phyloP scores from a whole-genome alignment of 2,329 filamentous ascomycete genomes.

The Berkeleyomyces basicola region DNA sequence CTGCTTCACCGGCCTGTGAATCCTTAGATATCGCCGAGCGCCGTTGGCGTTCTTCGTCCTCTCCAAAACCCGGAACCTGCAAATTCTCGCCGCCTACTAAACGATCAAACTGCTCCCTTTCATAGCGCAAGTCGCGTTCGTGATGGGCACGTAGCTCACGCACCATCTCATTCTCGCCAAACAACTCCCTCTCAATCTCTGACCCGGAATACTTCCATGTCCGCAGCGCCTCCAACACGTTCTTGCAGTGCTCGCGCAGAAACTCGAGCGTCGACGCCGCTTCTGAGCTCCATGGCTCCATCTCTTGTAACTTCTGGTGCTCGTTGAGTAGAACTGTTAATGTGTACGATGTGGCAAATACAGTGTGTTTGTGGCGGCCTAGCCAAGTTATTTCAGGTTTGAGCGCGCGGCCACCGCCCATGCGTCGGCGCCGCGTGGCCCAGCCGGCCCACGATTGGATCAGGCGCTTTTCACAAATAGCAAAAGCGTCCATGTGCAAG shows the following conservation, averaged over 20 bases:
- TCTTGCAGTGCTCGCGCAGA: conserved; percentile 21
- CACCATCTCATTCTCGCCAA: conserved; percentile 12
- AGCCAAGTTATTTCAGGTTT: conserved; percentile 16
- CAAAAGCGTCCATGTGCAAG: conserved; percentile 50
- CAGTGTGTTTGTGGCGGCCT: conserved; percentile 20
- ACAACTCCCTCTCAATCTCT: conserved; percentile 10
- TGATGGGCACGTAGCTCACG: conserved; percentile 1
- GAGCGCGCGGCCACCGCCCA: conserved; percentile 15
- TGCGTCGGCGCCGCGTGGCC: conserved; percentile 25
- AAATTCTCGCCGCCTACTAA: not conserved
- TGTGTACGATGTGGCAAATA: conserved; percentile 28
- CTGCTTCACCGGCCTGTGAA: not conserved
- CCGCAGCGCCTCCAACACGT: conserved; percentile 20
- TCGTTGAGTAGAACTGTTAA: conserved; percentile 32
- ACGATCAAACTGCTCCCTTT: conserved; percentile 1
- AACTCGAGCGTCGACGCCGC: conserved; percentile 21
- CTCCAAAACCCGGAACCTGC: not conserved
- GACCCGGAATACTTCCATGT: conserved; percentile 10
- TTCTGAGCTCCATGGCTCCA: conserved; percentile 31
- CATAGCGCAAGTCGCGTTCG: conserved; percentile 2
- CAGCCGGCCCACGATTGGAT: conserved; percentile 71
- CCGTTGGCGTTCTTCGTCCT: not conserved
- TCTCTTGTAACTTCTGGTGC: conserved; percentile 32
- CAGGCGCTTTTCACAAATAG: conserved; percentile 56
- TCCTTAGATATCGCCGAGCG: not conserved